Percentiles rank a stretch among this genome's conserved stretches.
phyloP scores from a whole-genome alignment of 1,284 basidiomycete species.

The Moniliella sp. region DNA sequence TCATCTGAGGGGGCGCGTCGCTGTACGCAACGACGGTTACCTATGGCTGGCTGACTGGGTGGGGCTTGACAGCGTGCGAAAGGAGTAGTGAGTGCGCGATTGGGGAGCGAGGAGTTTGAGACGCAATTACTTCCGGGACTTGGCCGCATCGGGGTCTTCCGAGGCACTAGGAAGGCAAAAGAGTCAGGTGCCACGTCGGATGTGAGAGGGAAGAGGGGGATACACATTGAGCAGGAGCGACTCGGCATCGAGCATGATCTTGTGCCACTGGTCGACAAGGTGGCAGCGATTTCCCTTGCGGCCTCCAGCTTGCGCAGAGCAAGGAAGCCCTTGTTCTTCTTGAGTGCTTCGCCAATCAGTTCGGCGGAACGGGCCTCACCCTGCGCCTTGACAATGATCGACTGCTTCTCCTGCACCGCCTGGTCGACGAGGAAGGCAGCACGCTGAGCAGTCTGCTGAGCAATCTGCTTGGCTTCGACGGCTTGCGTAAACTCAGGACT shows the following conservation, averaged over 20 bases:
- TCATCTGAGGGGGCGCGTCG: too few species aligned
- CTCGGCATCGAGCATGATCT: conserved; percentile 83
- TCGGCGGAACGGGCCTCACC: conserved; percentile 88
- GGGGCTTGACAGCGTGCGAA: too few species aligned
- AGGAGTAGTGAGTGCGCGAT: too few species aligned
- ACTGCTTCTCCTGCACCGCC: conserved; percentile 95
- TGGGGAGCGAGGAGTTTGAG: too few species aligned
- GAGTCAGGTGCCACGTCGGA: too few species aligned
- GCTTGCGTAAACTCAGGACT: conserved; percentile 96
- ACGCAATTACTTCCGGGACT: too few species aligned
- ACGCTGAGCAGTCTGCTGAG: conserved; percentile 95
- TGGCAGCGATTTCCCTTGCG: conserved; percentile 73
- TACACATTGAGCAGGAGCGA: conserved; percentile 72
- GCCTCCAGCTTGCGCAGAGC: conserved; percentile 83
- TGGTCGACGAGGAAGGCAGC: conserved; percentile 97
- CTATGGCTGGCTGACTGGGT: too few species aligned
- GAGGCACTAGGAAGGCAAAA: too few species aligned
- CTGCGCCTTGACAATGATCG: conserved; percentile 88
- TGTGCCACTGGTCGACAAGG: conserved; percentile 54
- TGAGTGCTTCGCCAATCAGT: conserved; percentile 88
- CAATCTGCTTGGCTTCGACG: conserved; percentile 97
- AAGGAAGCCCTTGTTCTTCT: conserved; percentile 80
- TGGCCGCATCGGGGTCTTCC: too few species aligned
- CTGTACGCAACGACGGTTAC: too few species aligned
- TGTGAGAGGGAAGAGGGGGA: conserved; percentile 16